Percentiles rank a stretch among this genome's conserved stretches.
phyloP scores from a whole-genome alignment of 495 filamentous ascomycete genomes.

The Penicillium subrubescens region DNA sequence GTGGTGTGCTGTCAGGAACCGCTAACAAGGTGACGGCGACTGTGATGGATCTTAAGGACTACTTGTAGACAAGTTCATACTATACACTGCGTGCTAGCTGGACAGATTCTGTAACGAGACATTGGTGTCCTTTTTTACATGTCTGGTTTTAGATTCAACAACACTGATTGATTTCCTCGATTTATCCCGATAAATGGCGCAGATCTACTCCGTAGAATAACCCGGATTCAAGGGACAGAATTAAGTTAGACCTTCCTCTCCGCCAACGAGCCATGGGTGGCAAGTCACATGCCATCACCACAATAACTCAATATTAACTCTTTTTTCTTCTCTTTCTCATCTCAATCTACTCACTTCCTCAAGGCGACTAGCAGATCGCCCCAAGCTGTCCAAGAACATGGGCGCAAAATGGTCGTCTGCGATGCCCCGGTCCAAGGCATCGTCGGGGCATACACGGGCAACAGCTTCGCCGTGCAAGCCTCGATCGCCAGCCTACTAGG shows the following conservation, averaged over 20 bases:
- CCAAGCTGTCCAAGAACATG: not conserved
- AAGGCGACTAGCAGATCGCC: not conserved
- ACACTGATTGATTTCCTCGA: not conserved
- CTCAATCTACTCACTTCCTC: not conserved
- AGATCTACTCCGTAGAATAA: no score
- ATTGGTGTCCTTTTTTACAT: not conserved
- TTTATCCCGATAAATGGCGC: not conserved
- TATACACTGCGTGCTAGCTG: not conserved
- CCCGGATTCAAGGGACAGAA: not conserved
- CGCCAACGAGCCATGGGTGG: not conserved
- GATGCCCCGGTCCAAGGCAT: conserved; percentile 25
- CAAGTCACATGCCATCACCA: conserved; percentile 3
- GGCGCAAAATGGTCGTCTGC: conserved; percentile 18
- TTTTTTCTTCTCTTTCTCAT: not conserved
- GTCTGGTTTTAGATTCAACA: not conserved
- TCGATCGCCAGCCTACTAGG: conserved; percentile 19
- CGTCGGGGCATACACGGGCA: conserved; percentile 25
- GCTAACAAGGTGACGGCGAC: conserved; percentile 36
- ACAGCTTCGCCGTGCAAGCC: conserved; percentile 27
- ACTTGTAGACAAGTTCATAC: conserved; percentile 2
- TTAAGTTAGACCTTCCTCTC: not conserved
- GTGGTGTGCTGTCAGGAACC: conserved; percentile 26
- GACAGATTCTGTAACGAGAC: not conserved
- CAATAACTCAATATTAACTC: not conserved
- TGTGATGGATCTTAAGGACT: conserved; percentile 32